Evolutionary conservation across 2,329 filamentous ascomycete genomes (phyloP), one percentile per base, ranked within the genome.

Genomic region (Fusarium tuaranense): DNA sequence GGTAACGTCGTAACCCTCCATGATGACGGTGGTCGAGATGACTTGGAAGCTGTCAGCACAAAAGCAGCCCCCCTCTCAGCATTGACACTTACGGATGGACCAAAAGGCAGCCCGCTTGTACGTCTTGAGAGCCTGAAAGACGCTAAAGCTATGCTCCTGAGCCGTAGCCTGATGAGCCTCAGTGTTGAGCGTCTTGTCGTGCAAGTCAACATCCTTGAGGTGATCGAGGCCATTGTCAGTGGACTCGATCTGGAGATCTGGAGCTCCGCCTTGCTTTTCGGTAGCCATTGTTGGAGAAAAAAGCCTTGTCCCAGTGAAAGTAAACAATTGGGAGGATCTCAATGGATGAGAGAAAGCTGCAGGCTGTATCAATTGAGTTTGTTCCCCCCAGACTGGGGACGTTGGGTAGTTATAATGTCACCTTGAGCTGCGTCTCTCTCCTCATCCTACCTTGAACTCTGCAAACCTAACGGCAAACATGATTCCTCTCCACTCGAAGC

Each of bases 1-100:
- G 38, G 84, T 86, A 2, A 84, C 82, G 61, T 88, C 86, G 77
- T 88, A 88, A 4, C 87, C 87, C 69, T 88, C 87, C 87, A 88
- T 88, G 70, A 88, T 82, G 63, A 88, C 83, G 5, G 84, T 83
- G n/a, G 83, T 83, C 14, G 85, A 86, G 64, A 87, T 83, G 65
- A 82, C 82, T 84, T 84, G 7, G n/a, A 1, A 8, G 5, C 3
- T 22, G 41, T 78, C 27, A 77, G 71, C 36, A 22, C 12, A n/a
- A n/a, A n/a, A n/a, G n/a, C n/a, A n/a, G n/a, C n/a, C n/a, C n/a
- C n/a, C n/a, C n/a, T n/a, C n/a, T n/a, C n/a, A n/a, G n/a, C n/a
- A n/a, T n/a, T n/a, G 5, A 22, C 32, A 80, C 83, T 74, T 68
- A 84, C 83, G 59, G 20, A 85, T 80, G 5, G 83, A 84, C 83